Evolutionary conservation across 2,329 filamentous ascomycete species (phyloP).

Genomic region (Lasiodiplodia theobromae): DNA sequence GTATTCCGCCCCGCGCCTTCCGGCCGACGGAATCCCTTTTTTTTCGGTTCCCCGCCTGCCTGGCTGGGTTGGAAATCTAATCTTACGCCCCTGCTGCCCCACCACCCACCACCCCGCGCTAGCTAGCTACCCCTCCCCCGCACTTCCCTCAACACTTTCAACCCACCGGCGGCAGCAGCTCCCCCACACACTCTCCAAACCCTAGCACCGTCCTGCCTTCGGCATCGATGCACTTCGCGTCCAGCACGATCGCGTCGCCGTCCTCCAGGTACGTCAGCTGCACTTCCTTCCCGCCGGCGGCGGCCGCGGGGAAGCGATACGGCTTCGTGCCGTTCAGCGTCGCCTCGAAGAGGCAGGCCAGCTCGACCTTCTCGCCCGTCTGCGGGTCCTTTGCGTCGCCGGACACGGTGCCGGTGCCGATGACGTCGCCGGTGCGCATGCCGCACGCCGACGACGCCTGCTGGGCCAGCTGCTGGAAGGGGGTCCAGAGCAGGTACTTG

Average conservation of each 20-base stretch:
- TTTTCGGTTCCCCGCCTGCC: not conserved
- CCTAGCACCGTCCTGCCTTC: constrained; percentile 45
- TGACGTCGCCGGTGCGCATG: constrained; percentile 51
- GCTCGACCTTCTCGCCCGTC: constrained; percentile 38
- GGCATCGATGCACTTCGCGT: constrained; percentile 41
- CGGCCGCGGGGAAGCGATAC: constrained; percentile 33
- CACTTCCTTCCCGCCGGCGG: constrained; percentile 35
- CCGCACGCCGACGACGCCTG: constrained; percentile 53
- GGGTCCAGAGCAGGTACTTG: constrained; percentile 54
- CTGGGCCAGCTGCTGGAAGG: constrained; percentile 54
- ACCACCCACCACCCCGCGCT: not conserved
- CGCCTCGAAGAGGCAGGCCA: constrained; percentile 50
- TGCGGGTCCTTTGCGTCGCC: constrained; percentile 44
- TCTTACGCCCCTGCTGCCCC: not conserved
- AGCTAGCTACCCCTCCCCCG: not conserved
- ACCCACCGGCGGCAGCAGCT: constrained; percentile 37
- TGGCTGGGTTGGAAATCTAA: too few species aligned
- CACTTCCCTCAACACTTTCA: not conserved
- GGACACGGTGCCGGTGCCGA: constrained; percentile 55
- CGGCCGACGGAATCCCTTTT: too few species aligned
- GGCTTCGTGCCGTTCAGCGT: constrained; percentile 46
- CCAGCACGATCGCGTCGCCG: constrained; percentile 49
- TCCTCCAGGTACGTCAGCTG: constrained; percentile 49
- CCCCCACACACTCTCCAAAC: constrained; percentile 51
- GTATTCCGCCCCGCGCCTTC: not conserved